A percentile compares a stretch with the other conserved stretches of the same genome.
Evolutionary conservation across 495 filamentous ascomycete genomes (phyloP).

Genomic region (Penicillium alfredii): DNA sequence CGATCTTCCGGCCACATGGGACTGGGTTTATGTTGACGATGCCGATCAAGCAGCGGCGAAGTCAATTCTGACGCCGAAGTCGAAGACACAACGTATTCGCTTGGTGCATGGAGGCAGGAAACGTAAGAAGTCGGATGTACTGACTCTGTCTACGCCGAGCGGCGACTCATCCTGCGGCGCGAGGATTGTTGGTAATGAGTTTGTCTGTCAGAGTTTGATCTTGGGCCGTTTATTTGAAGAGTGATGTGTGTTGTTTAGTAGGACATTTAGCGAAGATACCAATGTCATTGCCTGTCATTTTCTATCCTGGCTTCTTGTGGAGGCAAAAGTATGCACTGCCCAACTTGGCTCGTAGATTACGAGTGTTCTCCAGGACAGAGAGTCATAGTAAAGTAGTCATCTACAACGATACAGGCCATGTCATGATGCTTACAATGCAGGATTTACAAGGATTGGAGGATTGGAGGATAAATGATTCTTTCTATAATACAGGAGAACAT

Average conservation of each 20-base stretch:
- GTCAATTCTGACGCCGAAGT: conserved; percentile 27
- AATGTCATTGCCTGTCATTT: conserved; percentile 12
- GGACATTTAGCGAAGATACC: conserved; percentile 24
- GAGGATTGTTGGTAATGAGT: conserved; percentile 72
- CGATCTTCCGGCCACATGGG: conserved; percentile 47
- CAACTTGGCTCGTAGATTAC: no score
- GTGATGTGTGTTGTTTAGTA: conserved; percentile 19
- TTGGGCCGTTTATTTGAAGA: conserved; percentile 70
- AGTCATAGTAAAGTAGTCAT: no score
- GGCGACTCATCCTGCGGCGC: conserved; percentile 33
- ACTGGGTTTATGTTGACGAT: conserved; percentile 76
- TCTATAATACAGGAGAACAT: conserved; percentile 39
- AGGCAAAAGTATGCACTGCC: neutral
- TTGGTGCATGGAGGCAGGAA: conserved; percentile 31
- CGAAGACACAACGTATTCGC: conserved; percentile 10
- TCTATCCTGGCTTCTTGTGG: neutral
- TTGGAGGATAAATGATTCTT: no score
- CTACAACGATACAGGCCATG: no score
- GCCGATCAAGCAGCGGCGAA: conserved; percentile 45
- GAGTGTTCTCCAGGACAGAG: no score
- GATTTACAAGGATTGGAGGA: no score
- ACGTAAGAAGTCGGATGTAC: conserved; percentile 44
- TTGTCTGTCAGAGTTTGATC: conserved; percentile 90
- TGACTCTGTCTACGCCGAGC: conserved; percentile 37
- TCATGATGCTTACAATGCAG: no score